Base-by-base conservation (phyloP, 164 flowering plant species). In the Annona cherimola region DNA sequence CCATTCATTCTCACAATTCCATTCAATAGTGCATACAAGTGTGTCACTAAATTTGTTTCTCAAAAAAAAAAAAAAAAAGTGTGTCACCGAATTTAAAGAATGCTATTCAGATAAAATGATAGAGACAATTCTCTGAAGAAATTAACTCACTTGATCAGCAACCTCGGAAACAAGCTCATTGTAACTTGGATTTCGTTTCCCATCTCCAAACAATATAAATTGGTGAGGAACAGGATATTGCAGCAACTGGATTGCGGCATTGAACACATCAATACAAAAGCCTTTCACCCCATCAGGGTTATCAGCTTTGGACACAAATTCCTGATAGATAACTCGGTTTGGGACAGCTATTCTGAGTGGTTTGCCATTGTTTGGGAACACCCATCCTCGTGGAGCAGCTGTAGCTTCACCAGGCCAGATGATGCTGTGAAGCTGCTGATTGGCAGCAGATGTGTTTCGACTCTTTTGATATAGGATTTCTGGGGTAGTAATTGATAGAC, bases 361-460 rank as follows among this genome's bases (percentile, higher is more conserved):
- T 79, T 78, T 81, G 63, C 94, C 96, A 75, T 88, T 94, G 83
- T 92, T 81, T 0, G 98, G 97, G 73, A 94, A 90, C 45, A 92
- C 96, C 98, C 98, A 94, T 45, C 98, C 98, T 20, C 91, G 86
- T 63, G 98, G 98, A 62, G 69, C 71, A 14, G 12, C 50, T 12
- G 77, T 46, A 3, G 85, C 76, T 71, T 88, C 88, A 45, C 98
- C 98, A 45, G 98, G 98, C 98, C 98, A 94, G 74, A 88, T 82
- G 12, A 86, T 85, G 66, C 79, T 76, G 66, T 78, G 75, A 69
- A 94, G 92, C 66, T 79, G 83, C 72, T 85, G 93, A 69, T 69
- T 85, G 63, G 82, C 81, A 12, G 83, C 3, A 61, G 92, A 85
- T 8, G 46, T 75, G 76, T 88, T 89, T 20, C 79, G 82, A 6